Percentiles rank a stretch among this genome's conserved stretches.
These are phyloP conservation scores for Gnetum montanum DNA, from an alignment of 75 land plant species.

Conservation along the genomic window DNA sequence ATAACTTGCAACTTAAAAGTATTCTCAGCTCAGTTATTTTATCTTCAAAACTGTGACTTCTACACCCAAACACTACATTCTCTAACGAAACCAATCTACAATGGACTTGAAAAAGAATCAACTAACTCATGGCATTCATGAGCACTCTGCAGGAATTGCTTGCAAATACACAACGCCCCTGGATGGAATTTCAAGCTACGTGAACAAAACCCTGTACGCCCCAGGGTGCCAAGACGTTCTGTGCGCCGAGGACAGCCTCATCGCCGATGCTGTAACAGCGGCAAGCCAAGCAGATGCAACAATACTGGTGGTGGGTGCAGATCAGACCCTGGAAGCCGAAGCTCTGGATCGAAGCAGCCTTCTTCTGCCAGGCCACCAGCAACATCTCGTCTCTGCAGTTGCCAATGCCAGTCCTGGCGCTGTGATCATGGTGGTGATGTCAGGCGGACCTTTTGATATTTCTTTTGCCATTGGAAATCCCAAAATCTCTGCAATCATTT, in stretches of 20 bases:
- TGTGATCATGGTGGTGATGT: constrained; percentile 58
- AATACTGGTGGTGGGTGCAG: constrained; percentile 65
- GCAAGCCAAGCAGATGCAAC: constrained; percentile 72
- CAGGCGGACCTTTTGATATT: constrained; percentile 81
- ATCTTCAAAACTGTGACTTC: too few species aligned
- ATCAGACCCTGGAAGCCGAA: constrained; percentile 71
- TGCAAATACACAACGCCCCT: constrained; percentile 27
- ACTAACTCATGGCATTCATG: not conserved
- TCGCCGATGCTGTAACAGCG: constrained; percentile 41
- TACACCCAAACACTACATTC: too few species aligned
- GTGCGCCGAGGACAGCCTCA: constrained; percentile 22
- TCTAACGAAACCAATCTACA: too few species aligned
- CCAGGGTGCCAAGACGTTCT: constrained; percentile 17
- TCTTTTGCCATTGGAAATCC: constrained; percentile 53
- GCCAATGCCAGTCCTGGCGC: constrained; percentile 55
- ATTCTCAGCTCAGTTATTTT: too few species aligned
- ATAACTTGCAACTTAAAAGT: too few species aligned
- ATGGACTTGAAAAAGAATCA: too few species aligned
- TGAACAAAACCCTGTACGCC: not conserved
- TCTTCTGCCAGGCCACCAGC: constrained; percentile 76
- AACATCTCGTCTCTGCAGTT: constrained; percentile 54
- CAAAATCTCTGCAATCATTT: constrained; percentile 51
- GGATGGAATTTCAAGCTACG: constrained; percentile 11
- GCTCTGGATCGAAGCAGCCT: constrained; percentile 41
- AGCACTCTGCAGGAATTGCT: not conserved